Conservation (phyloP, 257 asterid species). For the Solanum acaule region DNA sequence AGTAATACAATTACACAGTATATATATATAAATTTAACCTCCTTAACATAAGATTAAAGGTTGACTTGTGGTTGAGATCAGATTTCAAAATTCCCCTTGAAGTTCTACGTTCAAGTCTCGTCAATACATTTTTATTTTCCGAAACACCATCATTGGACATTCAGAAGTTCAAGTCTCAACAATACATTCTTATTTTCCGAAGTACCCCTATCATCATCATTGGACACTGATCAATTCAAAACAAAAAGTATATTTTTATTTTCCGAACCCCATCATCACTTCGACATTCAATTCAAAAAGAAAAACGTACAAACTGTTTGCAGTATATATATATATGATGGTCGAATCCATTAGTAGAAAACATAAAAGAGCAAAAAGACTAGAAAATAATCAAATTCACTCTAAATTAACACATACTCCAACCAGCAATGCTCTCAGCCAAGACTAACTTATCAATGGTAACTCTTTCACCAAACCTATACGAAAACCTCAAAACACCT, state of each 20-base stretch:
- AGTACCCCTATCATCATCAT: neutral
- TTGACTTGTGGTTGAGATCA: neutral
- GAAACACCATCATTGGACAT: no score
- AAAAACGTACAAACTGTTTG: neutral
- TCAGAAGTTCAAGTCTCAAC: neutral
- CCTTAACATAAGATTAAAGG: neutral
- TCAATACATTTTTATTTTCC: no score
- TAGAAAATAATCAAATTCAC: neutral
- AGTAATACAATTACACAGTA: no score
- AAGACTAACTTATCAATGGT: conserved; percentile 37
- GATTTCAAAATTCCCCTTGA: no score
- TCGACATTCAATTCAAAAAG: neutral
- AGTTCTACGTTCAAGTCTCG: no score
- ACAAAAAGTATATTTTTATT: neutral
- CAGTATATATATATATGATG: neutral
- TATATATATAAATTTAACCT: no score
- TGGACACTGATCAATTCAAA: neutral
- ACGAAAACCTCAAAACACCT: conserved; percentile 48
- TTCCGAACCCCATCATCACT: neutral
- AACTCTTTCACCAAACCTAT: conserved; percentile 49
- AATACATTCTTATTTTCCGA: neutral
- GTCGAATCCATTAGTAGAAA: neutral
- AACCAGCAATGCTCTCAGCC: conserved; percentile 34
- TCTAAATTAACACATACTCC: neutral
- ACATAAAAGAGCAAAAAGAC: neutral